Evolutionary conservation across 768 basidiomycete species (phyloP), one percentile per base, ranked within the genome.

Genomic region (Podaxis sp.): DNA sequence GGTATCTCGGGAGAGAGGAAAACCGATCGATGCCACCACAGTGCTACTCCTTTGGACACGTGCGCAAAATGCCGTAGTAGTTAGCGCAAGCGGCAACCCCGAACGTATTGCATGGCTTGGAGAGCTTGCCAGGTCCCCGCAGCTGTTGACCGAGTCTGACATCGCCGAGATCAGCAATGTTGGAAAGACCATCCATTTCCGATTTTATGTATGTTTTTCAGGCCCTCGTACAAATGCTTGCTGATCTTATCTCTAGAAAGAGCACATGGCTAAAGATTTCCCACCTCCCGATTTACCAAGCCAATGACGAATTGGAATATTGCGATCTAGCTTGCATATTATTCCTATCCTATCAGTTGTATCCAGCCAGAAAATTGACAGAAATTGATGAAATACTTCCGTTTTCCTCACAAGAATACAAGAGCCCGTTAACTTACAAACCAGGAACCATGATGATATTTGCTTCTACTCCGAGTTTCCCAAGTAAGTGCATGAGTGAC

Each of bases 191-290:
- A 65, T 76, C 20, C 74, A 77, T 65, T 78, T 72, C 59, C 70
- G 77, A 41, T 55, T 72, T 65, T 77, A 75, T 67, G 74, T 77
- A 64, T 28, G 74, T 72, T 20, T 36, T 15, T 36, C 48, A 17
- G 63, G 4, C 13, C 41, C 15, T 46, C 30, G 56, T 15, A 38
- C 49, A 38, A 12, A 0, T 12, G 37, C 6, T 53, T 24, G n/a
- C 22, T 26, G 48, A 63, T 13, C 48, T 55, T 30, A 11, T 2
- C 33, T 26, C n/a, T 53, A 75, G 76, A 74, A 66, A 1, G 75
- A 72, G 58, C 75, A 79, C 60, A 76, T 76, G 75, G 71, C 75
- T 63, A 66, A 70, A 10, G 72, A 75, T 48, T 77, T 77, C 64
- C 72, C 75, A 11, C 55, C 74, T 10, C 75, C 75, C 1, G 44